Evolutionary conservation across 108 stramenopile species (phyloP).

Genomic region (Skeletonema potamos): DNA sequence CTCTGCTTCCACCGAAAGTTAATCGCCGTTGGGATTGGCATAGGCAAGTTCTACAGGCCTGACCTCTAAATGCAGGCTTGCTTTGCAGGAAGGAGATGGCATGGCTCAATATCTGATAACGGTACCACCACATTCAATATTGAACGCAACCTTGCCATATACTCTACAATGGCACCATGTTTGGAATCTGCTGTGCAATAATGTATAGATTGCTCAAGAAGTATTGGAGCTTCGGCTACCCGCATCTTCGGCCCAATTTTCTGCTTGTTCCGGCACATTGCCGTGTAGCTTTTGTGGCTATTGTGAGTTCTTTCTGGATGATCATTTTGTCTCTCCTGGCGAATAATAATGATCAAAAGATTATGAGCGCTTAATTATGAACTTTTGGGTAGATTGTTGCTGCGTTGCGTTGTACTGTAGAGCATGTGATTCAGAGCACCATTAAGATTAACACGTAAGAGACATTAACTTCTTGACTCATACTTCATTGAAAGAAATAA

Average conservation of each 20-base stretch:
- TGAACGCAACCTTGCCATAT: neutral
- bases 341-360: neutral
- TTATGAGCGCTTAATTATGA: no score
- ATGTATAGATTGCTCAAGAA: slow-evolving; percentile 27
- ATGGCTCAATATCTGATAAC: neutral
- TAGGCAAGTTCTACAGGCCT: slow-evolving; percentile 13
- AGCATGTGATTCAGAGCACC: no score
- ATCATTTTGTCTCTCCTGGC: slow-evolving; percentile 7
- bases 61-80: slow-evolving; percentile 1
- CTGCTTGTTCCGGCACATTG: slow-evolving; percentile 36
- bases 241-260: slow-evolving; percentile 25
- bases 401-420: no score
- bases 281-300: slow-evolving; percentile 39
- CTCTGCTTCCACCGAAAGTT: neutral
- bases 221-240: slow-evolving; percentile 48
- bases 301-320: slow-evolving; percentile 44
- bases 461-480: no score
- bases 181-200: neutral
- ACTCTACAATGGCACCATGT: neutral
- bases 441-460: no score
- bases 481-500: no score
- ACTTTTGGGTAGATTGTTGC: no score
- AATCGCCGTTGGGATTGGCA: neutral
- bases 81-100: neutral
- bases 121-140: neutral